Evolutionary conservation across 2,329 filamentous ascomycete species (phyloP), one percentile per base, ranked within the genome.

Genomic region (Phaeoacremonium minimum): DNA sequence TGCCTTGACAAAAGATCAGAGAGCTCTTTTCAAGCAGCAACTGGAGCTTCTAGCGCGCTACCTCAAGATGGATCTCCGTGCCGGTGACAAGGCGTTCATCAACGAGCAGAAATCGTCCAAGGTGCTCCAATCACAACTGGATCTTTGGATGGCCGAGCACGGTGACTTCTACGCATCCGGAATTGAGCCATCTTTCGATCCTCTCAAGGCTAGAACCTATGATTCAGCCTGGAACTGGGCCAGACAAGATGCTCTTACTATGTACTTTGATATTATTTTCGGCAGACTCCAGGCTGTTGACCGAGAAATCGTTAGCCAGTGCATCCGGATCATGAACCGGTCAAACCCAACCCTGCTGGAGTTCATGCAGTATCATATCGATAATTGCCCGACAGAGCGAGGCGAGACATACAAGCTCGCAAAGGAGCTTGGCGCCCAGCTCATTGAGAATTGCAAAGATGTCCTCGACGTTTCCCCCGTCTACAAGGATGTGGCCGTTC

Each of bases 161-260:
- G 93, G 93, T 42, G 93, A 98, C 45, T 87, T 95, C 63, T 98
- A 98, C 57, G 93, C 93, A 15, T 72, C 86, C 17, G 93, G 93
- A 35, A 97, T 98, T 46, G 87, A 94, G 62, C 93, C 93, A 9
- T 83, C 89, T 15, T 98, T 98, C 67, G 94, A 86, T 56, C 72
- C 87, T 5, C 79, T 97, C 45, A 98, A 98, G 64, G 93, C 93
- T 19, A 85, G 93, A 57, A 83, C 93, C 8, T 98, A 98, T 66
- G 93, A 98, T 61, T 97, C 93, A 0, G 94, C 89, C 1, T 98
- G 93, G 93, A 98, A 98, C 63, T 98, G 93, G 93, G 93, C 89
- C 44, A 85, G 93, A 35, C 93, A 98, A 60, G 93, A 98, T 61
- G 93, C 91, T 18, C 79, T 98, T 36, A 93, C 77, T 69, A 98